Conservation (phyloP, 768 basidiomycete species). For the Leccinum variicolor region DNA sequence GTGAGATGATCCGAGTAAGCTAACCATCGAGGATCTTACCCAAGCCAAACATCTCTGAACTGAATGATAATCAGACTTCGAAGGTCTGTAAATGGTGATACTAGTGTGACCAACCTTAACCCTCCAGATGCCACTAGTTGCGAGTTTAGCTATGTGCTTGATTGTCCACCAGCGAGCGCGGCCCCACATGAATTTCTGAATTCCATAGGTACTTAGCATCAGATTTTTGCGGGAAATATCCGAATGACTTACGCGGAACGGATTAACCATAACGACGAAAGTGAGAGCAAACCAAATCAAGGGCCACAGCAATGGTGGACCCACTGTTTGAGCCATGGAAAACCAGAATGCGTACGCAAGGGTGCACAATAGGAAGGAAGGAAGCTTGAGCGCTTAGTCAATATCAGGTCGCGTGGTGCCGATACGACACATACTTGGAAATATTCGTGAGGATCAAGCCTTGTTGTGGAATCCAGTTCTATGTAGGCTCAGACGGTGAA, state of each 20-base stretch:
- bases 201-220: slow-evolving; percentile 33
- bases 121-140: slow-evolving; percentile 63
- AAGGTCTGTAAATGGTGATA: background rate
- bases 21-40: slow-evolving; percentile 39
- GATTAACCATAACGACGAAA: slow-evolving; percentile 62
- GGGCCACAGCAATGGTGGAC: slow-evolving; percentile 73
- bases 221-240: background rate
- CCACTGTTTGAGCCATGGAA: slow-evolving; percentile 68
- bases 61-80: slow-evolving; percentile 22
- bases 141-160: slow-evolving; percentile 54
- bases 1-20: background rate
- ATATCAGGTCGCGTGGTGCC: background rate
- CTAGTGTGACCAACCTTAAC: slow-evolving; percentile 60
- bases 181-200: slow-evolving; percentile 39
- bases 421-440: slow-evolving; percentile 46
- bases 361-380: slow-evolving; percentile 65
- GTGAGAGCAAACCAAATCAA: slow-evolving; percentile 75
- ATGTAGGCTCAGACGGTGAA: background rate
- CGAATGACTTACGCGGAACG: slow-evolving; percentile 52
- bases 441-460: slow-evolving; percentile 78
- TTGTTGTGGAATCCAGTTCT: slow-evolving; percentile 71
- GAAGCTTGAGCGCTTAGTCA: slow-evolving; percentile 48
- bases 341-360: slow-evolving; percentile 82
- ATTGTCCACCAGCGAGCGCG: slow-evolving; percentile 72
- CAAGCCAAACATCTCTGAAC: slow-evolving; percentile 89